Percentiles rank a stretch among this genome's conserved stretches.
Conservation (phyloP, 768 basidiomycete species). For the Paxillus ammoniavirescens region DNA sequence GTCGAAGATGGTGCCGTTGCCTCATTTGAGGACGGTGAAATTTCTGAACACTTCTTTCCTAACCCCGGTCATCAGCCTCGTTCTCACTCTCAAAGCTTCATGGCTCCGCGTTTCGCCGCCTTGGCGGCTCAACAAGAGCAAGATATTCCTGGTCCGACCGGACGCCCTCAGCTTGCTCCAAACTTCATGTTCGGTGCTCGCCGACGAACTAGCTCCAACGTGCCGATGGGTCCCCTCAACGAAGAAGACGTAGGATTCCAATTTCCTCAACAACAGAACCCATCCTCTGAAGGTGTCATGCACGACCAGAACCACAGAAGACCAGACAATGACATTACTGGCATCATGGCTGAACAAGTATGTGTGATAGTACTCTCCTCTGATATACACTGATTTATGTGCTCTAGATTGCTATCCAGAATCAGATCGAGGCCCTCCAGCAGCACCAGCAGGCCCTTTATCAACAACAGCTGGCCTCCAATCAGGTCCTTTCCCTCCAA, state of each 20-base stretch:
- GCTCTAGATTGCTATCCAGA: slow-evolving; percentile 80
- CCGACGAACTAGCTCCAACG: slow-evolving; percentile 47
- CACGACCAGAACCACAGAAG: slow-evolving; percentile 51
- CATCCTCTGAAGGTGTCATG: slow-evolving; percentile 21
- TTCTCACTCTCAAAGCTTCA: slow-evolving; percentile 80
- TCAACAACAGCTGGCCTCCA: slow-evolving; percentile 87
- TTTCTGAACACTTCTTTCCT: slow-evolving; percentile 54
- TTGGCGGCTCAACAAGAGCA: slow-evolving; percentile 70
- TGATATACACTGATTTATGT: slow-evolving; percentile 6
- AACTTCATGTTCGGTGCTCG: slow-evolving; percentile 84
- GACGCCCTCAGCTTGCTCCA: slow-evolving; percentile 89
- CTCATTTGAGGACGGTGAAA: slow-evolving; percentile 77
- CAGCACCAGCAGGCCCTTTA: slow-evolving; percentile 90
- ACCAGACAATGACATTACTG: slow-evolving; percentile 71
- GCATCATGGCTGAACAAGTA: slow-evolving; percentile 96
- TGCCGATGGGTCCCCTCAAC: slow-evolving; percentile 66
- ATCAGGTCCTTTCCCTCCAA: slow-evolving; percentile 78
- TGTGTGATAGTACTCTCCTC: slow-evolving; percentile 6
- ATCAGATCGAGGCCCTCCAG: slow-evolving; percentile 85
- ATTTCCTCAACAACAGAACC: slow-evolving; percentile 67
- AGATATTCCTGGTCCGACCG: slow-evolving; percentile 65
- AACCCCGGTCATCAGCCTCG: slow-evolving; percentile 61
- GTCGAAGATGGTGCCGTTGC: slow-evolving; percentile 57
- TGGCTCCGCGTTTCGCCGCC: slow-evolving; percentile 86
- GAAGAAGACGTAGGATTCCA: slow-evolving; percentile 83